Base-by-base conservation (phyloP, 495 filamentous ascomycete genomes). In the Neurospora discreta region DNA sequence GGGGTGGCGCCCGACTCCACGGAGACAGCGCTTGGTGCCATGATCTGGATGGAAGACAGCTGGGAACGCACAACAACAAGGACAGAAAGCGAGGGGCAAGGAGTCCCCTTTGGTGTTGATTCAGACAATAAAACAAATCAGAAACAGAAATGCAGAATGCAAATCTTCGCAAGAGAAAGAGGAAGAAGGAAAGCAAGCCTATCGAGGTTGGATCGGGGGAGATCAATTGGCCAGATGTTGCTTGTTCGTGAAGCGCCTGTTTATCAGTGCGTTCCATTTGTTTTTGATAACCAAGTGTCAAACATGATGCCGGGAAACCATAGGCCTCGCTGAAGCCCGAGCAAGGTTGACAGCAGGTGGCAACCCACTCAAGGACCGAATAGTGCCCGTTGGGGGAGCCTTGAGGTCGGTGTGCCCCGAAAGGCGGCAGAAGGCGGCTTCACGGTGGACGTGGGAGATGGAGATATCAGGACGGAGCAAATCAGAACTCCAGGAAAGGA, bases 1-100 rank as follows among this genome's bases (percentile, higher is more conserved):
- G 74, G 69, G n/a, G 73, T 33, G 18, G 78, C 73, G 71, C 81
- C 75, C 39, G 74, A 75, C 33, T 82, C 77, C 26, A 83, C 81
- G 10, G 84, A 81, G 44, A 86, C 72, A 69, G 82, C 81, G 38
- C 76, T 82, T 4, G 85, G 85, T 23, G 85, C 81, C 85, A 87
- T 87, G 65, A 36, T 78, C 13, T 58, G 46, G 26, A 3, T 30
- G 46, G 30, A 30, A 6, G 46, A 26, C 1, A 8, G 40, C 20
- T 58, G 11, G 33, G 33, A 26, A 20, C 11, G 26, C 20, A 44
- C n/a, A 23, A 5, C n/a, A 13, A 13, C 33, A 36, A 36, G 33
- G 10, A 52, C 8, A 0, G 9, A 26, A 9, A 52, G 20, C 44
- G 30, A 30, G 6, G 0, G 6, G 0, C 5, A 18, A 60, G 6